Evolutionary conservation across 2,329 filamentous ascomycete species (phyloP).

Genomic region (Aureobasidium lini): DNA sequence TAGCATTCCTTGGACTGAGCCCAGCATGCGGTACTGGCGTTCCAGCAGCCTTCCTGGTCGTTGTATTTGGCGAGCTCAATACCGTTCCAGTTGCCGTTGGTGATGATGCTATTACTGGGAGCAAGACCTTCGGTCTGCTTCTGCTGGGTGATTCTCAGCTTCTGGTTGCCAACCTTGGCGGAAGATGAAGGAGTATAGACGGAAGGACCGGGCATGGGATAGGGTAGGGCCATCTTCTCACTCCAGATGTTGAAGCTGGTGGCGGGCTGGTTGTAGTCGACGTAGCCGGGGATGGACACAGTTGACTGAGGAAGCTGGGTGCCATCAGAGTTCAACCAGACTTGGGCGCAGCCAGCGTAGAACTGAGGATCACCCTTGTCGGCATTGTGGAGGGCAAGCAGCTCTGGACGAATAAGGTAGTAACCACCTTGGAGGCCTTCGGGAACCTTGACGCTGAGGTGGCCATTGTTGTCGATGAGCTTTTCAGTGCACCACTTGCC

Average conservation of each 20-base stretch:
- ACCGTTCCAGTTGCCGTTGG: conserved; percentile 68
- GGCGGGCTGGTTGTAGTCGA: conserved; percentile 46
- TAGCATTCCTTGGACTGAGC: conserved; percentile 55
- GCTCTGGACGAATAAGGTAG: conserved; percentile 65
- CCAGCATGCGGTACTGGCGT: conserved; percentile 37
- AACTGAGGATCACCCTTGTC: conserved; percentile 58
- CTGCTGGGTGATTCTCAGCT: conserved; percentile 15
- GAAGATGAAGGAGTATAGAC: conserved; percentile 42
- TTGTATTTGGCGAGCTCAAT: conserved; percentile 52
- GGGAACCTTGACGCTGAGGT: conserved; percentile 57
- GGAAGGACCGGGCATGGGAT: conserved; percentile 51
- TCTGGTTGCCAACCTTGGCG: conserved; percentile 17
- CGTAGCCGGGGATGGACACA: conserved; percentile 61
- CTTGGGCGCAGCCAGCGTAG: conserved; percentile 64
- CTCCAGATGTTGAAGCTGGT: conserved; percentile 60
- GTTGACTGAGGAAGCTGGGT: conserved; percentile 38
- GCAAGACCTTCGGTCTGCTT: conserved; percentile 42
- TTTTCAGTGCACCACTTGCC: conserved; percentile 64
- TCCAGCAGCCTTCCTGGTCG: conserved; percentile 31
- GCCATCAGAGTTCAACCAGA: conserved; percentile 51
- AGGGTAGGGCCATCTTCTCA: conserved; percentile 44
- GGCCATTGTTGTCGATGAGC: conserved; percentile 56
- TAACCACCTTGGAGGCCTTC: conserved; percentile 54
- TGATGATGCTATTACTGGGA: conserved; percentile 51
- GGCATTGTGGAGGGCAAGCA: conserved; percentile 61